Conservation (phyloP, 1,284 basidiomycete genomes). For the Kalmanozyma brasiliensis region DNA sequence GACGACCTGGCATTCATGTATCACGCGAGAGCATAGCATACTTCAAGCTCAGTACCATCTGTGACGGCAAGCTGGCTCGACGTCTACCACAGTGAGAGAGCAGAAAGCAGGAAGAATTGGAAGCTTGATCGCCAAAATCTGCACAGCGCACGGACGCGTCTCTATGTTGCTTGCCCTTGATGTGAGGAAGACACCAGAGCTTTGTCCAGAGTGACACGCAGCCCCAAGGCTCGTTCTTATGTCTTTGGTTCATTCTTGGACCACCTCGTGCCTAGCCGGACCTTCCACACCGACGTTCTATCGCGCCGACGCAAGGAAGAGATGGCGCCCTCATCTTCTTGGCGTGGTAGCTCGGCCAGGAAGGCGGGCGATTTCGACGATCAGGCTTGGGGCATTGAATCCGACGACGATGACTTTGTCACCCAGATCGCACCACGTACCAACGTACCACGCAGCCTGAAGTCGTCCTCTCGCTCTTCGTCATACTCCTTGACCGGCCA, state of each 20-base stretch:
- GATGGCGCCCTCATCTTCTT: slow-evolving; percentile 15
- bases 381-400: slow-evolving; percentile 65
- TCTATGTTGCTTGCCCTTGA: too few species aligned
- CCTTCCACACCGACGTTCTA: too few species aligned
- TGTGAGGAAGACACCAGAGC: too few species aligned
- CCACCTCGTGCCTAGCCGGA: too few species aligned
- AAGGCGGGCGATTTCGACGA: slow-evolving; percentile 58
- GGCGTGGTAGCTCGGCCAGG: slow-evolving; percentile 6
- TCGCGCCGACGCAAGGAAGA: too few species aligned
- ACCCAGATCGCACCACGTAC: slow-evolving; percentile 44
- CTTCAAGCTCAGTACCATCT: too few species aligned
- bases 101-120: neutral
- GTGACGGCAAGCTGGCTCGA: too few species aligned
- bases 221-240: too few species aligned
- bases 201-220: slow-evolving; percentile 6
- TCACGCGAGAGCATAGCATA: too few species aligned
- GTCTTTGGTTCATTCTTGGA: too few species aligned
- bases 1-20: too few species aligned
- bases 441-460: slow-evolving; percentile 40
- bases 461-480: slow-evolving; percentile 28
- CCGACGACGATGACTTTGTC: slow-evolving; percentile 67
- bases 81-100: too few species aligned
- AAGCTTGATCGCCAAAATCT: neutral
- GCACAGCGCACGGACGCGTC: slow-evolving; percentile 5
- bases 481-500: slow-evolving; percentile 31